Evolutionary conservation across 352 stramenopile genomes (phyloP).

Genomic region (Phytophthora pseudosyringae): DNA sequence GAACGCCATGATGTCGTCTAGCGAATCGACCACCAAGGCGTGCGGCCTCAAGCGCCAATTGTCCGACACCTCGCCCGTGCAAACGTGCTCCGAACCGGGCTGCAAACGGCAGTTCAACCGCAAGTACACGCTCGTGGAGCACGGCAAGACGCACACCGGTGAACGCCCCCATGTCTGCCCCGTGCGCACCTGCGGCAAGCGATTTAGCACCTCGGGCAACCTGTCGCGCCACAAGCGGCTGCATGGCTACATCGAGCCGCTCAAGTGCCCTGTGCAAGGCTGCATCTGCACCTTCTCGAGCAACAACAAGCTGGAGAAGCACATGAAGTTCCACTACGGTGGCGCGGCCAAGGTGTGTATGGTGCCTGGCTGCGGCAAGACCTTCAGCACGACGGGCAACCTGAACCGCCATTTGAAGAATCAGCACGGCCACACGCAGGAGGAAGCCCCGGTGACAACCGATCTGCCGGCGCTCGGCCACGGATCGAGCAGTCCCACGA

Average conservation of each 20-base stretch:
- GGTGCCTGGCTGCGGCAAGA: conserved; percentile 41
- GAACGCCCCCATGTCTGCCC: conserved; percentile 44
- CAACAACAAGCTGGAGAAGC: conserved; percentile 39
- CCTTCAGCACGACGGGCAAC: conserved; percentile 52
- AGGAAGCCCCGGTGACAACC: conserved; percentile 1
- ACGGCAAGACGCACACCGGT: conserved; percentile 71
- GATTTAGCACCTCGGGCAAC: conserved; percentile 54
- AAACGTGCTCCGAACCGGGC: conserved; percentile 28
- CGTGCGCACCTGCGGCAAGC: conserved; percentile 38
- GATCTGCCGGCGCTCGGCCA: neutral
- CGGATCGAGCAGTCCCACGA: conserved; percentile 33
- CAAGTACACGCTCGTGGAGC: conserved; percentile 66
- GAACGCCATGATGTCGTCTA: conserved; percentile 13
- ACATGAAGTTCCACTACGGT: conserved; percentile 45
- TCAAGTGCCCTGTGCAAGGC: conserved; percentile 25
- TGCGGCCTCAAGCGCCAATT: conserved; percentile 31
- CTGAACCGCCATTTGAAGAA: conserved; percentile 52
- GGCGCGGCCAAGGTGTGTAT: conserved; percentile 40
- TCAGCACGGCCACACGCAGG: conserved; percentile 35
- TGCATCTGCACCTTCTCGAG: conserved; percentile 34
- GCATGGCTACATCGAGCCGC: conserved; percentile 40
- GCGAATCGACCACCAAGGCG: conserved; percentile 19
- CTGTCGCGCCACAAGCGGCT: conserved; percentile 48
- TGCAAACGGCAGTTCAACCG: conserved; percentile 57
- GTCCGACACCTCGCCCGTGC: conserved; percentile 9